Conservation (phyloP, 1,284 basidiomycete genomes). For the Naganishia sp. region DNA sequence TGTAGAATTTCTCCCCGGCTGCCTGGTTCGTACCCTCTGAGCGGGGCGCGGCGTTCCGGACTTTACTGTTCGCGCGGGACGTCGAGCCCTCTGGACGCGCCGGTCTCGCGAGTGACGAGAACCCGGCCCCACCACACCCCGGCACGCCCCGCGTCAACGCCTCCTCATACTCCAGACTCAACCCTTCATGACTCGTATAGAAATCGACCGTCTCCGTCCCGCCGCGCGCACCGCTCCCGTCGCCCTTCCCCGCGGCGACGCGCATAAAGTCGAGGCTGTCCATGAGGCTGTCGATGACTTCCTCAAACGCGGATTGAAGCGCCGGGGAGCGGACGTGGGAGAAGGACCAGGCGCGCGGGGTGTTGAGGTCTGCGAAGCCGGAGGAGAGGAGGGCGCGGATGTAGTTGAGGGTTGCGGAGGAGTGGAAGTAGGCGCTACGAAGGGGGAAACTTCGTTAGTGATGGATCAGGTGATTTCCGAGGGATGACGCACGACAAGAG, state of each 20-base stretch:
- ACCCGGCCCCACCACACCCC: not conserved
- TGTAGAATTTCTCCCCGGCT: conserved; percentile 44
- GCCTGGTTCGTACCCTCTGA: not conserved
- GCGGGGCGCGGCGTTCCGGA: conserved; percentile 6
- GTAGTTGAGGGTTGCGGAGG: conserved; percentile 88
- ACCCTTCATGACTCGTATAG: conserved; percentile 91
- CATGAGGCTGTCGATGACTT: conserved; percentile 77
- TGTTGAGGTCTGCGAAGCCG: conserved; percentile 86
- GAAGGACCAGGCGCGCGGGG: conserved; percentile 90
- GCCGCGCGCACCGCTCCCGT: conserved; percentile 64
- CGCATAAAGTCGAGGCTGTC: conserved; percentile 92
- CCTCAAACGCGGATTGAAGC: conserved; percentile 76
- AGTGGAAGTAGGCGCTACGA: conserved; percentile 89
- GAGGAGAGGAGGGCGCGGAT: conserved; percentile 83
- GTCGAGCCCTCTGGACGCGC: conserved; percentile 38
- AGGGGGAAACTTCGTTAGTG: not conserved
- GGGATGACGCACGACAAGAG: conserved; percentile 60
- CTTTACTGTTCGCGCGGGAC: conserved; percentile 23
- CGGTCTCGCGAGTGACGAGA: conserved; percentile 45
- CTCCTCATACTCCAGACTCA: conserved; percentile 91
- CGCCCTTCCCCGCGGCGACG: conserved; percentile 65
- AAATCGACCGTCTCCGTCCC: conserved; percentile 89
- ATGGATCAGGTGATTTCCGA: not conserved
- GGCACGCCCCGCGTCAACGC: conserved; percentile 70
- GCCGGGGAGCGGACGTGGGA: conserved; percentile 82